Conservation (phyloP, 1,284 basidiomycete species). For the Cryptococcus deneoformans region DNA sequence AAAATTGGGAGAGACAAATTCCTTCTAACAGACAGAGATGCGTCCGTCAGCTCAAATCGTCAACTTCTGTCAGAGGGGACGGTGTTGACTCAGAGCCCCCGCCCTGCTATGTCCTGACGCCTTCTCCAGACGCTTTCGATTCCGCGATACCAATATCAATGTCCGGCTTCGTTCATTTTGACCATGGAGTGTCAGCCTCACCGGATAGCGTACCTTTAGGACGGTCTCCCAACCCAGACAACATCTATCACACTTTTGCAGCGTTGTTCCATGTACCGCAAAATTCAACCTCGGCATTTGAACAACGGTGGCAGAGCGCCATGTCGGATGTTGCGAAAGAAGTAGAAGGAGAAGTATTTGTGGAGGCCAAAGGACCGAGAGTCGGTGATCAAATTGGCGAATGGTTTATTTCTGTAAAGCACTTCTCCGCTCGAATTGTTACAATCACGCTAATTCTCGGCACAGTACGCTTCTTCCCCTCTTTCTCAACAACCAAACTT, state of each 20-base stretch:
- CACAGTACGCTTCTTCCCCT: background rate
- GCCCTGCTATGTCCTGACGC: conserved; percentile 29
- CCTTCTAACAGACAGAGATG: conserved; percentile 21
- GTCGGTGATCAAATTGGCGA: conserved; percentile 13
- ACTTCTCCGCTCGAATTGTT: background rate
- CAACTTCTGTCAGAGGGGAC: background rate
- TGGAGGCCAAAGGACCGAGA: conserved; percentile 24
- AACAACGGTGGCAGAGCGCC: conserved; percentile 18
- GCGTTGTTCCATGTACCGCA: conserved; percentile 25
- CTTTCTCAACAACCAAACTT: background rate
- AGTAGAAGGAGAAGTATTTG: conserved; percentile 37
- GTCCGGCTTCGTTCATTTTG: background rate
- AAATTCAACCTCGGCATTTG: conserved; percentile 17
- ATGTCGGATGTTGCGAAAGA: conserved; percentile 14
- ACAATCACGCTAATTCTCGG: background rate
- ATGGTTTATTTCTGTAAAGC: conserved; percentile 28
- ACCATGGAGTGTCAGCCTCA: conserved; percentile 2
- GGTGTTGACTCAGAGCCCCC: conserved; percentile 4
- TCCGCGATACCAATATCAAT: conserved; percentile 3
- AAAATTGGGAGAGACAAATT: conserved; percentile 22
- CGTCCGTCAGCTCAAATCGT: conserved; percentile 20
- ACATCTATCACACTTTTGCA: conserved; percentile 32
- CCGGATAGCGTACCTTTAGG: background rate
- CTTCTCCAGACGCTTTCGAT: conserved; percentile 2
- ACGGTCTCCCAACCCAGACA: conserved; percentile 1